These are phyloP conservation scores for Macadamia tetraphylla DNA, from an alignment of 164 flowering plant genomes.

Conservation along the genomic window DNA sequence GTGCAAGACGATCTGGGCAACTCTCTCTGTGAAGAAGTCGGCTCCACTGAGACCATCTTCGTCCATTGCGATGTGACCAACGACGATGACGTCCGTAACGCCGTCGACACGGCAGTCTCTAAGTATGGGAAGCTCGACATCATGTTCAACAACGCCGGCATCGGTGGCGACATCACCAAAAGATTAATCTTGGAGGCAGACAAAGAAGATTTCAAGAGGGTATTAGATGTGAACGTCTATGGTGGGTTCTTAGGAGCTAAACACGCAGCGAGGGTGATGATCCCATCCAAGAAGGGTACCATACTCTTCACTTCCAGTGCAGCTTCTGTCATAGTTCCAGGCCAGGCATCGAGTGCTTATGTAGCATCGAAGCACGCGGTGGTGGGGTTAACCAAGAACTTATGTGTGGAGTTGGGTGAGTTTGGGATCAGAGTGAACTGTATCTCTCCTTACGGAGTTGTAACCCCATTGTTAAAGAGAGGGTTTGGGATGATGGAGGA, in stretches of 20 bases:
- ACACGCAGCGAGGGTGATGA: constrained; percentile 43
- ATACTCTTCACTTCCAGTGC: constrained; percentile 30
- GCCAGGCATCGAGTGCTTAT: constrained; percentile 27
- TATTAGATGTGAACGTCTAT: constrained; percentile 18
- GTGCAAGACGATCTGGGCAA: constrained; percentile 40
- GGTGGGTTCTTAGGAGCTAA: constrained; percentile 29
- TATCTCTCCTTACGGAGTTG: constrained; percentile 13
- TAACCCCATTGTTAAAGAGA: not conserved
- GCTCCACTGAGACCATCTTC: constrained; percentile 9
- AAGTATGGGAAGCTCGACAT: constrained; percentile 32
- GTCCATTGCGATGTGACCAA: constrained; percentile 39
- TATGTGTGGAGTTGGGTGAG: constrained; percentile 17
- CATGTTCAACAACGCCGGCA: constrained; percentile 35
- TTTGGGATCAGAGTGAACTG: constrained; percentile 23
- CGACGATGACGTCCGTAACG: constrained; percentile 24
- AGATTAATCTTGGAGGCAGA: constrained; percentile 15
- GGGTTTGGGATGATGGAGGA: not conserved
- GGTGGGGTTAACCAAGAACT: constrained; percentile 23
- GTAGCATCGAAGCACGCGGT: constrained; percentile 36
- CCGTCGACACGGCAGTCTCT: constrained; percentile 20
- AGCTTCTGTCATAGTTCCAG: constrained; percentile 11
- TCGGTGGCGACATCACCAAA: not conserved
- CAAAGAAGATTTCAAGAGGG: constrained; percentile 17
- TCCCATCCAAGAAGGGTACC: constrained; percentile 22
- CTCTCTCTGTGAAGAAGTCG: constrained; percentile 14